A percentile compares a stretch with the other conserved stretches of the same genome.
These are phyloP conservation scores for Themeda triandra DNA, from an alignment of 176 grass and related monocot genomes.

Conservation along the genomic window DNA sequence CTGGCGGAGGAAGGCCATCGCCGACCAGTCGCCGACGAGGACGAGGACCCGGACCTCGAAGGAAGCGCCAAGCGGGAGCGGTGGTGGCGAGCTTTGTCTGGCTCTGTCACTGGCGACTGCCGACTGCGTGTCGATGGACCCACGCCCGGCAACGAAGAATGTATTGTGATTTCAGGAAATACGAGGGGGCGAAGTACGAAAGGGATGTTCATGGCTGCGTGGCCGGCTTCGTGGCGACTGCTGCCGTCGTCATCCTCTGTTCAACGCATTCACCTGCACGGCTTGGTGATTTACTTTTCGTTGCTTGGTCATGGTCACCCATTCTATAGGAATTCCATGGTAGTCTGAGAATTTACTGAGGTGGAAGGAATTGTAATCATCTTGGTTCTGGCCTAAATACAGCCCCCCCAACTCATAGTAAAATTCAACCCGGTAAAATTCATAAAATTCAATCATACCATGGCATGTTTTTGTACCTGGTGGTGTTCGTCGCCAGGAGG, in stretches of 20 bases:
- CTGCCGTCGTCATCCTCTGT: neutral
- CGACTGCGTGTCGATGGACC: neutral
- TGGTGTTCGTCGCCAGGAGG: too few species aligned
- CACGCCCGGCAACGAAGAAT: neutral
- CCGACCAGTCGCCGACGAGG: slow-evolving; percentile 42
- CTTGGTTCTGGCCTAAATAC: neutral
- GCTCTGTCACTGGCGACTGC: neutral
- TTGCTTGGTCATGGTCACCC: too few species aligned
- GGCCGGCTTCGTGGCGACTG: neutral
- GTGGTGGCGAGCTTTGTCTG: too few species aligned
- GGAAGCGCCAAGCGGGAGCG: too few species aligned
- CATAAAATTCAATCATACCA: too few species aligned
- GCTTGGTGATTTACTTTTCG: too few species aligned
- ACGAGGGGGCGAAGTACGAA: neutral
- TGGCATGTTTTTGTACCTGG: too few species aligned
- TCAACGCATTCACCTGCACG: neutral
- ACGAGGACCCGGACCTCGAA: neutral
- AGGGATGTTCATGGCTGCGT: neutral
- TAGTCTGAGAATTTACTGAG: too few species aligned
- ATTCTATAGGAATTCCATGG: too few species aligned
- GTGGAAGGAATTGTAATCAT: neutral
- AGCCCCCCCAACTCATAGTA: too few species aligned
- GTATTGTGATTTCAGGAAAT: neutral
- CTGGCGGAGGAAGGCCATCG: slow-evolving; percentile 39
- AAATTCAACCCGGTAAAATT: too few species aligned